phyloP scores from a whole-genome alignment of 1,284 basidiomycete species.

The Rhodofomes roseus region DNA sequence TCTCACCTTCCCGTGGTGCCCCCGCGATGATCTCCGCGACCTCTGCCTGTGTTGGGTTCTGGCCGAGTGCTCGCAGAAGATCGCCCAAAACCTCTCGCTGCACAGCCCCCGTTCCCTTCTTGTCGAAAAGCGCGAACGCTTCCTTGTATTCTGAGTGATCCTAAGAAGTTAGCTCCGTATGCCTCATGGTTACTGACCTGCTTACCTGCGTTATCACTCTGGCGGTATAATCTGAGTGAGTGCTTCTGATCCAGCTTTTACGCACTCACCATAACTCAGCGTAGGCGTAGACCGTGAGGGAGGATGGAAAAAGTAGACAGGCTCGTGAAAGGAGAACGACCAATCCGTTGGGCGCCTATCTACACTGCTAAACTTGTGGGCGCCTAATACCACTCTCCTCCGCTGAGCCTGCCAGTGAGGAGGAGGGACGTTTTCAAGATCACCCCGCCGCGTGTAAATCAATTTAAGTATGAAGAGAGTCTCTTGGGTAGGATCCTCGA shows the following conservation, averaged over 20 bases:
- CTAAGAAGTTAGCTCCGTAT: constrained; percentile 1
- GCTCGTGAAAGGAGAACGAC: background rate
- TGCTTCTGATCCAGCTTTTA: too few species aligned
- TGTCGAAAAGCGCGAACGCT: constrained; percentile 97
- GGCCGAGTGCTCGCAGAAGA: constrained; percentile 90
- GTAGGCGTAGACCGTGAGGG: background rate
- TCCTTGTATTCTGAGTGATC: constrained; percentile 80
- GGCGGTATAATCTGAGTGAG: background rate
- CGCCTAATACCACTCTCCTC: too few species aligned
- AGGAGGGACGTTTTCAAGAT: too few species aligned
- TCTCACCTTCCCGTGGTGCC: constrained; percentile 76
- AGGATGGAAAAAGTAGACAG: too few species aligned
- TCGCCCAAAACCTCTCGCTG: constrained; percentile 91
- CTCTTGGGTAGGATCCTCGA: too few species aligned
- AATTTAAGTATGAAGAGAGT: too few species aligned
- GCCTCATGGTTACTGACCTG: background rate
- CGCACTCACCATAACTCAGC: background rate
- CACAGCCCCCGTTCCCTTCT: constrained; percentile 87
- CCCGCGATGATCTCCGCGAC: constrained; percentile 77
- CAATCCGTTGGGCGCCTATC: background rate
- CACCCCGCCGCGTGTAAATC: too few species aligned
- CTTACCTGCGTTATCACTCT: constrained; percentile 66
- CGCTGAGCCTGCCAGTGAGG: too few species aligned
- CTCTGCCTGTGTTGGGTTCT: constrained; percentile 98
- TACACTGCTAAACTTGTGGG: background rate